Evolutionary conservation across 2,329 filamentous ascomycete genomes (phyloP), one percentile per base, ranked within the genome.

Genomic region (Claviceps arundinis): DNA sequence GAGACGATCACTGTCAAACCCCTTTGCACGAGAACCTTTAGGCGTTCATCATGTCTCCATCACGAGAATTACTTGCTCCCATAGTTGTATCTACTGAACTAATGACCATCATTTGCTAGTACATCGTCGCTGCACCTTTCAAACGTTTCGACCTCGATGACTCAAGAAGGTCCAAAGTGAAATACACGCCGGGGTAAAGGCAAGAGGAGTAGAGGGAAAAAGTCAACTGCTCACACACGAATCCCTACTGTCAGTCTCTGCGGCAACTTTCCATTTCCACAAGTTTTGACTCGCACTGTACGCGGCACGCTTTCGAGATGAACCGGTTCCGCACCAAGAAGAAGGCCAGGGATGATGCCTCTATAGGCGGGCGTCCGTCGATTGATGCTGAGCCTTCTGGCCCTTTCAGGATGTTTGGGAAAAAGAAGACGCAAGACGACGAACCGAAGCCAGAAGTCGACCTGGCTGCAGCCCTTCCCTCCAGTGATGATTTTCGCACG

Each of bases 401-500:
- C 52, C 68, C 76, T 7, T 79, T 81, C 46, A 72, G 72, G 43
- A 70, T 75, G 47, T 84, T 83, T 57, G 70, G 76, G 53, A 76
- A 74, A 57, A 72, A 80, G 59, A 82, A 80, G 62, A 62, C 69
- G 0, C 71, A 68, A 9, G 76, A 76, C 19, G 75, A 75, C 46
- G 79, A 82, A 59, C 70, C 72, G 46, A 85, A 83, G 63, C 74
- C 72, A 54, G 78, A 87, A 56, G 68, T 96, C 47, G 85, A 97
- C 61, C 72, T 97, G 13, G 67, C 81, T 2, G 73, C 73, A 13
- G 90, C 82, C 1, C 73, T 98, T 2, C 93, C 93, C 1, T 76
- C 89, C 0, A 83, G 73, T 47, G 89, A 97, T 67, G 85, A 97
- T 63, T 97, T 98, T 68, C 82, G 93, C 53, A 98, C 93, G 3